Base-by-base conservation (phyloP, 768 basidiomycete species). In the Rhizopogon sp. region DNA sequence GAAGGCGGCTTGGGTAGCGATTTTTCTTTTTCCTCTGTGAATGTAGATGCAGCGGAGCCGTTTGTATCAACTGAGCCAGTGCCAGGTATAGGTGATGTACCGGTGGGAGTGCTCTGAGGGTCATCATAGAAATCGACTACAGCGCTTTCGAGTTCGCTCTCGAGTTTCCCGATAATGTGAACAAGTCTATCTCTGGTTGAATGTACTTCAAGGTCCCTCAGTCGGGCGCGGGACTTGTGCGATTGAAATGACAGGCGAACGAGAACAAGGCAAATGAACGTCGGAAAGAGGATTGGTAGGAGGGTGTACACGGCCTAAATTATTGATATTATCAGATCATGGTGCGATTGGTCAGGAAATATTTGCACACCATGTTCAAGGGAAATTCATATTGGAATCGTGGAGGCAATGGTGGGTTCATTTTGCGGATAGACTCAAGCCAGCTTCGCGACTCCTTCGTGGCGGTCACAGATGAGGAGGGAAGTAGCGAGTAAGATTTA, bases 221-320 rank as follows among this genome's bases (percentile, higher is more conserved):
- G 83, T 17, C 92, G 84, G 14, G 74, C 73, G 3, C 80, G 81
- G 3, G 90, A 93, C 1, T 74, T 71, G 29, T 73, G 79, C 0
- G 86, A 74, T 16, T 83, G 78, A 35, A 84, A 71, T 2, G 81
- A 70, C 39, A 93, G 73, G 1, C 82, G 82, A 40, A 83, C 47
- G 39, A 88, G 43, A n/a, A 73, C 69, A 5, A 87, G 64, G 6
- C 79, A 75, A 14, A 90, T 42, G 55, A 84, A 60, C 3, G 80
- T 60, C 1, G 90, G 89, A 1, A 91, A 60, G 10, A 93, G 66
- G 42, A 93, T 42, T 0, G 92, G 91, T 9, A 90, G 68, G 16
- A 81, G 54, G 1, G 73, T 53, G 59, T 83, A 82, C 3, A 87
- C 47, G 11, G 81, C 53, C 85, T 87, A 58, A 11, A 33, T n/a